These are phyloP conservation scores for Talaromyces adpressus DNA, from an alignment of 495 filamentous ascomycete species.

Conservation along the genomic window DNA sequence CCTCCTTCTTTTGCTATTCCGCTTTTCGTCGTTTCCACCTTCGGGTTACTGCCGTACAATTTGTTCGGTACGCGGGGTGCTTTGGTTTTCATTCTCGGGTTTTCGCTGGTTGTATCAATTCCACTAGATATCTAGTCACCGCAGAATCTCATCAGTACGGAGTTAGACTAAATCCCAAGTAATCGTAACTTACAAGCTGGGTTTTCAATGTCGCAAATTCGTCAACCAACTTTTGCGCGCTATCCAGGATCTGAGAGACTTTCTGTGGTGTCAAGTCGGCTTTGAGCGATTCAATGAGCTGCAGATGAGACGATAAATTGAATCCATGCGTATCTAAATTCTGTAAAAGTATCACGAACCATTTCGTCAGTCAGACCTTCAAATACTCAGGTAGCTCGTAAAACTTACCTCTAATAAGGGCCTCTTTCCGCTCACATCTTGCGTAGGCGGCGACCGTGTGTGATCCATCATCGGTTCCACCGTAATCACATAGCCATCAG, in stretches of 20 bases:
- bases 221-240: conserved; percentile 27
- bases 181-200: conserved; percentile 23
- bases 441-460: background rate
- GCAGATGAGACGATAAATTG: conserved; percentile 28
- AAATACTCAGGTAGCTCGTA: background rate
- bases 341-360: background rate
- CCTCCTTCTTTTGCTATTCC: background rate
- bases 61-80: background rate
- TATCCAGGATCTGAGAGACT: conserved; percentile 29
- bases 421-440: background rate
- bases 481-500: background rate
- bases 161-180: background rate
- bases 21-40: background rate
- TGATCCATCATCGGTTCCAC: background rate
- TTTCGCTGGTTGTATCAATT: background rate
- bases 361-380: background rate
- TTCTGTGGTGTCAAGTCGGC: conserved; percentile 15
- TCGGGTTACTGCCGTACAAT: background rate
- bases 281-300: conserved; percentile 25
- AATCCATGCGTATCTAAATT: conserved; percentile 18
- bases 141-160: background rate
- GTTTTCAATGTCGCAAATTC: conserved; percentile 28
- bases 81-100: background rate
- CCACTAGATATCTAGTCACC: background rate
- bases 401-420: background rate